These are phyloP conservation scores for Pelagomonas calceolata DNA, from an alignment of 108 stramenopile species.

Conservation along the genomic window DNA sequence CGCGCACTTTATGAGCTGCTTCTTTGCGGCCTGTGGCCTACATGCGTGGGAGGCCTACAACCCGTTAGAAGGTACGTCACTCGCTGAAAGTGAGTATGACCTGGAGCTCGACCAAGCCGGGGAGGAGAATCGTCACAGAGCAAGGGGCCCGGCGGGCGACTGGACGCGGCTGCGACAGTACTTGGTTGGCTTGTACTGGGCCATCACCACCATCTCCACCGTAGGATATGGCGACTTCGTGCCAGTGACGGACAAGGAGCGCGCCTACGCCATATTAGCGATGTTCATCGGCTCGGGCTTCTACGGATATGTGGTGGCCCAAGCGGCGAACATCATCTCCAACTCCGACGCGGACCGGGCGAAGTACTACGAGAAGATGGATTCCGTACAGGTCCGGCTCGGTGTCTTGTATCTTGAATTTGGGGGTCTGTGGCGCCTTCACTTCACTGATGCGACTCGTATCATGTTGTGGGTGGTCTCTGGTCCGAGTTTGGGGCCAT, in stretches of 20 bases:
- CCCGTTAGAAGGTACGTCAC: not conserved
- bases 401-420: no score
- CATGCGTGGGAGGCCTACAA: not conserved
- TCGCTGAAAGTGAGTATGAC: not conserved
- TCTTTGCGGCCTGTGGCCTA: conserved; percentile 3
- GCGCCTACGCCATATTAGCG: conserved; percentile 10
- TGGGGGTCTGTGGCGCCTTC: no score
- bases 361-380: conserved; percentile 11
- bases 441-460: no score
- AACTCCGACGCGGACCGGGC: not conserved
- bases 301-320: conserved; percentile 19
- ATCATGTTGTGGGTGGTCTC: no score
- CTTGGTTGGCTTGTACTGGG: conserved; percentile 18
- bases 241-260: conserved; percentile 8
- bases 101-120: not conserved
- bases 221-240: conserved; percentile 23
- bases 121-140: conserved; percentile 1
- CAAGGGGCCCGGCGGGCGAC: not conserved
- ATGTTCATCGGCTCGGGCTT: conserved; percentile 13
- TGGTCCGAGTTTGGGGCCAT: no score
- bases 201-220: conserved; percentile 25
- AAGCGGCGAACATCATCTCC: conserved; percentile 4
- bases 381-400: not conserved
- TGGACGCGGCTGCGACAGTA: conserved; percentile 1
- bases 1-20: conserved; percentile 5